These are phyloP conservation scores for Pseudogymnoascus sp. DNA, from an alignment of 2,329 filamentous ascomycete genomes.

Conservation along the genomic window DNA sequence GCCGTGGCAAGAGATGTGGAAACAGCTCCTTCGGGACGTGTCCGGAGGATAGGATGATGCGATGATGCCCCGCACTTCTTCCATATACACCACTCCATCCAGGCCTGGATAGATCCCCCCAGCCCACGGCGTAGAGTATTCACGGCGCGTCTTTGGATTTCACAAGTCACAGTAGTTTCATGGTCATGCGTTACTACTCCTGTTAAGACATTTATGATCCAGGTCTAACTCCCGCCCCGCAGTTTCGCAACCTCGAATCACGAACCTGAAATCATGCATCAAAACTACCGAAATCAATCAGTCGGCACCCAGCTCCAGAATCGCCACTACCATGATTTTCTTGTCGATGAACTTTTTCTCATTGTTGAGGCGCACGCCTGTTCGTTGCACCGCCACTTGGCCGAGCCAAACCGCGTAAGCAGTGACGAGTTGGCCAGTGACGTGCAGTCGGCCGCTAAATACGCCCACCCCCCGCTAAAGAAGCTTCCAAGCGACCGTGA, in stretches of 20 bases:
- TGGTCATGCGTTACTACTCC: neutral
- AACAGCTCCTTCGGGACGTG: neutral
- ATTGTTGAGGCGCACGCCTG: neutral
- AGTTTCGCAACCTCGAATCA: neutral
- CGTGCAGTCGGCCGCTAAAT: constrained; percentile 9
- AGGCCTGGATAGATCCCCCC: neutral
- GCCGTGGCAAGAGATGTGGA: neutral
- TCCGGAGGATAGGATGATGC: neutral
- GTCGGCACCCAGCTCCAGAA: neutral
- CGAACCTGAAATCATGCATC: constrained; percentile 1
- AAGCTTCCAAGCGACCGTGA: constrained; percentile 10
- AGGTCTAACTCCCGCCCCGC: neutral
- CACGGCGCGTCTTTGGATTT: neutral
- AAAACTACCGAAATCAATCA: neutral
- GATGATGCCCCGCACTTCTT: neutral
- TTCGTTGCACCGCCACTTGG: neutral
- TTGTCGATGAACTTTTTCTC: neutral
- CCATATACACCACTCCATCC: neutral
- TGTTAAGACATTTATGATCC: neutral
- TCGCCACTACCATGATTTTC: neutral
- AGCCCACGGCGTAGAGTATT: neutral
- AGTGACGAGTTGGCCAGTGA: constrained; percentile 9
- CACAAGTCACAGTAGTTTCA: neutral
- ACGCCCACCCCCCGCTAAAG: constrained; percentile 5
- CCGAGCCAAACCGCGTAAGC: constrained; percentile 5